phyloP scores from a whole-genome alignment of 768 basidiomycete genomes.

The Paxillus ammoniavirescens region DNA sequence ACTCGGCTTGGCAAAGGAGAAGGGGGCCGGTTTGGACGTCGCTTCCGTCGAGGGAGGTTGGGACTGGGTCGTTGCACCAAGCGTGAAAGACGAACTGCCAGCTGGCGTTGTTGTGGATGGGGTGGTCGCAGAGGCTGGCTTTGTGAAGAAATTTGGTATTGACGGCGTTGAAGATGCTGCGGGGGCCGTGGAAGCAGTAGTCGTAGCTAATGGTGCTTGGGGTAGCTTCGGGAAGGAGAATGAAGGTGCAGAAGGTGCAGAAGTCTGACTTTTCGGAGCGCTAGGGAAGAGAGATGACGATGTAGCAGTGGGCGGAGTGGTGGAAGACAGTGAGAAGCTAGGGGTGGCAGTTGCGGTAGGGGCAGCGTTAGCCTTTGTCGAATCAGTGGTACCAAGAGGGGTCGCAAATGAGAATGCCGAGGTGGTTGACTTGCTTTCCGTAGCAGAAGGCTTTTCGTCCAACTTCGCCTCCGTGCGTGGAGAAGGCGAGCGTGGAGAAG shows the following conservation, averaged over 20 bases:
- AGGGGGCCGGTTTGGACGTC: slow-evolving; percentile 10
- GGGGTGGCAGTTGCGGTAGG: slow-evolving; percentile 19
- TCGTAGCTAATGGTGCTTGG: slow-evolving; percentile 6
- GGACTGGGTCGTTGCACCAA: slow-evolving; percentile 6
- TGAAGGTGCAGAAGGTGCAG: slow-evolving; percentile 7
- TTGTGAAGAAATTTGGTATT: slow-evolving; percentile 32
- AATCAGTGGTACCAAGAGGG: slow-evolving; percentile 3
- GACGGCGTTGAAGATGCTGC: slow-evolving; percentile 8
- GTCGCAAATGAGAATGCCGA: slow-evolving; percentile 17
- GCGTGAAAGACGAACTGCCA: slow-evolving; percentile 4
- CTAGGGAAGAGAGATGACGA: slow-evolving; percentile 14
- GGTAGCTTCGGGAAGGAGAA: slow-evolving; percentile 18
- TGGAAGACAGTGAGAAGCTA: slow-evolving; percentile 25
- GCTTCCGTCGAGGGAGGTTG: slow-evolving; percentile 8
- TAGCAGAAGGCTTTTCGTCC: slow-evolving; percentile 5
- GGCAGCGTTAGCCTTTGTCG: slow-evolving; percentile 6
- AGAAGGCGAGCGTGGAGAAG: slow-evolving; percentile 10
- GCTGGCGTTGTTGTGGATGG: slow-evolving; percentile 1
- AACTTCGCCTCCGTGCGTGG: slow-evolving; percentile 5
- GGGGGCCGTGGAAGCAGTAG: not conserved
- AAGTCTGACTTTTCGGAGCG: slow-evolving; percentile 7
- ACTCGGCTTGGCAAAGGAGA: slow-evolving; percentile 17
- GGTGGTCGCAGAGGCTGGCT: slow-evolving; percentile 18
- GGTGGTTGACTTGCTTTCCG: slow-evolving; percentile 13
- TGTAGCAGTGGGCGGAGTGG: slow-evolving; percentile 14